These are phyloP conservation scores for Naganishia albida DNA, from an alignment of 1,284 basidiomycete species.

Conservation along the genomic window DNA sequence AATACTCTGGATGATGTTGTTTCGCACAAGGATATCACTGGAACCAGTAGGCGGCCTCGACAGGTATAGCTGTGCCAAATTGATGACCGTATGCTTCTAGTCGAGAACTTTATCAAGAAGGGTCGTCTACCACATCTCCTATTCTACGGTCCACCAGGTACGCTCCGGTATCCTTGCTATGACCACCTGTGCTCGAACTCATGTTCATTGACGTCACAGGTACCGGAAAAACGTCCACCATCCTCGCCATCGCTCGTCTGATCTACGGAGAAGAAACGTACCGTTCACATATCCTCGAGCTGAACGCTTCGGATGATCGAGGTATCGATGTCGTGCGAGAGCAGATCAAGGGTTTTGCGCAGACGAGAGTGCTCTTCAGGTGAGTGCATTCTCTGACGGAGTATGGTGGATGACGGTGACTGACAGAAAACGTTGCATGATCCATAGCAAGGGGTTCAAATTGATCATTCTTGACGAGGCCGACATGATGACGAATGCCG, in stretches of 20 bases:
- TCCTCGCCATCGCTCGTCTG: slow-evolving; percentile 90
- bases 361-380: slow-evolving; percentile 80
- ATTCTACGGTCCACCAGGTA: slow-evolving; percentile 92
- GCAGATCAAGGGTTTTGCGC: slow-evolving; percentile 97
- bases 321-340: slow-evolving; percentile 98
- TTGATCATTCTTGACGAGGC: slow-evolving; percentile 98
- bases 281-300: slow-evolving; percentile 91
- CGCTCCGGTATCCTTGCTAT: slow-evolving; percentile 24
- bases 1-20: slow-evolving; percentile 86
- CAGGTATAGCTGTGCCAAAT: background rate
- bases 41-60: slow-evolving; percentile 67
- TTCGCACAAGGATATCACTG: slow-evolving; percentile 89
- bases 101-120: slow-evolving; percentile 94
- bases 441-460: slow-evolving; percentile 83
- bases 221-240: slow-evolving; percentile 96
- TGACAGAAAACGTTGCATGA: background rate
- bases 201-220: slow-evolving; percentile 50
- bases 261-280: slow-evolving; percentile 79
- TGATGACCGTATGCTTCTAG: slow-evolving; percentile 56
- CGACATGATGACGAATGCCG: slow-evolving; percentile 99
- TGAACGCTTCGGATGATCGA: slow-evolving; percentile 96
- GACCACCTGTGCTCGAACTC: background rate
- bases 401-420: too few relatives aligned
- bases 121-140: slow-evolving; percentile 91
- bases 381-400: too few relatives aligned